Base-by-base conservation (phyloP, 345 rosid genomes). In the Durio zibethinus region DNA sequence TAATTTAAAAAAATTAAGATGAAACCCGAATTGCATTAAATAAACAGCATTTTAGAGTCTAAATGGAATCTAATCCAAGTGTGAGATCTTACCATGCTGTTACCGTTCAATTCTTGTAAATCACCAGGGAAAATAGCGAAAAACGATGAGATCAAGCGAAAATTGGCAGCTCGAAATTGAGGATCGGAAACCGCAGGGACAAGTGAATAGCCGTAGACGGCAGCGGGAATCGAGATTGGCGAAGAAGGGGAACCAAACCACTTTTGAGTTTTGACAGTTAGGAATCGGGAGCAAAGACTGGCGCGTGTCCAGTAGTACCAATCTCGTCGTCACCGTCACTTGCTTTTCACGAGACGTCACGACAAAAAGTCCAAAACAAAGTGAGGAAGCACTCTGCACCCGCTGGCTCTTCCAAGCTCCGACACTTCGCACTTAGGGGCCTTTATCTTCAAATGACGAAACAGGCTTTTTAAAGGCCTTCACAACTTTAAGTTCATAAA, bases 81-180 rank as follows among this genome's bases (percentile, higher is more conserved):
- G 47, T 15, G 10, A 14, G 75, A n/a, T 35, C 75, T 72, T 21
- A 72, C 75, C 75, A 72, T 72, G 62, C 61, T 72, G 75, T 72
- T 53, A 72, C 6, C 10, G 11, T n/a, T 52, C 20, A 53, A 20
- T 35, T 72, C 20, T 33, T 35, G 20, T 33, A 72, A 72, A 53
- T 11, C 31, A 11, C 53, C 1, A 38, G 21, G 53, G 56, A 43
- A 25, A 68, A 43, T 15, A 21, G 33, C 23, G 36, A 42, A 31
- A 67, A 42, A 67, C 53, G 52, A 42, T 23, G 52, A 42, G 72
- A 68, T 43, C 53, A 67, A 43, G 21, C 4, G 70, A 65, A 23
- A 38, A 38, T 65, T n/a, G 10, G 33, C 36, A 68, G 35, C 36
- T 43, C 36, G 36, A 48, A 68, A 71, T 71, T 50, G 74, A 71